Percentiles rank a stretch among this genome's conserved stretches.
Conservation (phyloP, 2,329 filamentous ascomycete species). For the Pseudogymnoascus sp. region DNA sequence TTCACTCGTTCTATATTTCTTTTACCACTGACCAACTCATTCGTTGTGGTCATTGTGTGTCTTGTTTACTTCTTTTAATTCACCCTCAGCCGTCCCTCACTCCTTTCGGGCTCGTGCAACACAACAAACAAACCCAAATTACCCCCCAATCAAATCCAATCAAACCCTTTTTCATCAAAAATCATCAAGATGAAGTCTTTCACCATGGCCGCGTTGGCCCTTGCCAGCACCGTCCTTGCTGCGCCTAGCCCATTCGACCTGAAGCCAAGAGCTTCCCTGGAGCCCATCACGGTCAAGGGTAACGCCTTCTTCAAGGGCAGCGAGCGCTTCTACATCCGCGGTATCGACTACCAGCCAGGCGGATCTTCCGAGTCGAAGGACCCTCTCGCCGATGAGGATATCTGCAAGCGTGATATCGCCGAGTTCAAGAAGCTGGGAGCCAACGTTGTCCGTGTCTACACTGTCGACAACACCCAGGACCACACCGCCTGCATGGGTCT, state of each 20-base stretch:
- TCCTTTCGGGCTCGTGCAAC: slow-evolving; percentile 5
- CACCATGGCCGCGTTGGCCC: not conserved
- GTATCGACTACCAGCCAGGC: slow-evolving; percentile 87
- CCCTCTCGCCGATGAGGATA: slow-evolving; percentile 64
- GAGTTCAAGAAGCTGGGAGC: slow-evolving; percentile 71
- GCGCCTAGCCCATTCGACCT: not conserved
- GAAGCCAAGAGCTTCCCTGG: not conserved
- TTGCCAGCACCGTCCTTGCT: not conserved
- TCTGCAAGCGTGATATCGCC: slow-evolving; percentile 80
- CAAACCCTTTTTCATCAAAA: not conserved
- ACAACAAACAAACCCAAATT: not conserved
- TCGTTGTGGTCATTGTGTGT: slow-evolving; percentile 5
- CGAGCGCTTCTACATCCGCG: slow-evolving; percentile 71
- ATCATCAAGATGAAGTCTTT: slow-evolving; percentile 7
- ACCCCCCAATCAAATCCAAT: not conserved
- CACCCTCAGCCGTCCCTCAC: slow-evolving; percentile 1
- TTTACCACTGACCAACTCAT: not conserved
- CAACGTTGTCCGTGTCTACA: slow-evolving; percentile 94
- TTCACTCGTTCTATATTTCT: not conserved
- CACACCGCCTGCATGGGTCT: slow-evolving; percentile 80
- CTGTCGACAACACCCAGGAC: slow-evolving; percentile 73
- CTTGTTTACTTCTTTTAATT: slow-evolving; percentile 7
- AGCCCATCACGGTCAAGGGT: slow-evolving; percentile 3
- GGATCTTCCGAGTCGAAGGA: slow-evolving; percentile 59
- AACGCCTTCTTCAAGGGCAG: slow-evolving; percentile 2